Base-by-base conservation (phyloP, 768 basidiomycete species). In the Mycena latifolia region DNA sequence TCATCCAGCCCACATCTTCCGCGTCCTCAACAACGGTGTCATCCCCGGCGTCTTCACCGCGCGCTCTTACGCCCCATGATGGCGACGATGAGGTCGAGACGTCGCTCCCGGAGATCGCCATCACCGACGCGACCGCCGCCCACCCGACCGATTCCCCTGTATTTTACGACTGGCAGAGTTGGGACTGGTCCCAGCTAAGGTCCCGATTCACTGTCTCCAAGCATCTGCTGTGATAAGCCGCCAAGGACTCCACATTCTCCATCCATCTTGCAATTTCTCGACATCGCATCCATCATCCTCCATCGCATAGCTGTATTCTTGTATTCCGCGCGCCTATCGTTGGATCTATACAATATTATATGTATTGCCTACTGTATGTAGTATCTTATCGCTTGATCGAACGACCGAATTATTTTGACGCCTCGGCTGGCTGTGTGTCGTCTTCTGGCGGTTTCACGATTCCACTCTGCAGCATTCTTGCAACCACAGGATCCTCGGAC, bases 391-490 rank as follows among this genome's bases (percentile, higher is more conserved):
- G 27, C 24, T 52, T 39, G 41, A 58, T 22, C 14, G 14, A 39
- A 31, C 22, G 46, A 55, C 48, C 27, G 31, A 31, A 22, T 22
- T 62, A 66, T 28, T 56, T 66, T 45, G 59, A 29, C 28, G 25
- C 57, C 41, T 37, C 60, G 15, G 51, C 53, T 18, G 69, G 67
- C 24, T 59, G 61, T 48, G 78, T 74, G 61, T 84, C 80, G 54
- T 81, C 79, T 22, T 81, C 76, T 22, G 83, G 79, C 1, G 87
- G 87, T 50, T 82, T 80, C 39, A 85, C 81, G 64, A 90, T 78
- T 22, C 90, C 91, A 73, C 86, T 91, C 35, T 76, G 73, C 20
- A 92, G 76, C 84, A 93, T 83, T 51, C 79, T 69, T 63, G 75
- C 73, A 9, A 91, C 70, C 33, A 81, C 71, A n/a, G 82, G 77